Evolutionary conservation across 257 asterid genomes (phyloP).

Genomic region (Buddleja alternifolia): DNA sequence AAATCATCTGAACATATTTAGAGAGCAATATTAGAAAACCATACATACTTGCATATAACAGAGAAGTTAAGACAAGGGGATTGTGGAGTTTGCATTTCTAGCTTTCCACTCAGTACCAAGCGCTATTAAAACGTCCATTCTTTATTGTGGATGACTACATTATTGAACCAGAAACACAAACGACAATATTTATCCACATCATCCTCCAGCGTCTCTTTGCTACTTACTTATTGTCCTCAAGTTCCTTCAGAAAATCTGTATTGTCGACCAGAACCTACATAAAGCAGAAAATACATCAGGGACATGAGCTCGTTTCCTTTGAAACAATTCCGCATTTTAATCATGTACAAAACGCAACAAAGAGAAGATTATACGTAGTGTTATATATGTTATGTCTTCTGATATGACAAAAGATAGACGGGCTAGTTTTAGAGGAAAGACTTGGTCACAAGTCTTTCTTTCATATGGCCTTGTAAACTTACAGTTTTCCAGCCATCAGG

Average conservation of each 20-base stretch:
- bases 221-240: constrained; percentile 42
- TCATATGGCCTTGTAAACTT: constrained; percentile 34
- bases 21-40: background rate
- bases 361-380: background rate
- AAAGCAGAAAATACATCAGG: background rate
- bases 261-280: constrained; percentile 90
- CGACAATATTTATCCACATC: background rate
- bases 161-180: constrained; percentile 22
- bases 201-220: constrained; percentile 27
- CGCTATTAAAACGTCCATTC: background rate
- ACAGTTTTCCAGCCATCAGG: constrained; percentile 99
- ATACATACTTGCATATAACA: background rate
- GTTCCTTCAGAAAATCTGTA: constrained; percentile 88
- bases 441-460: background rate
- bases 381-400: background rate
- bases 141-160: constrained; percentile 16
- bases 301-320: background rate
- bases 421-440: background rate
- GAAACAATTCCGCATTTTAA: background rate
- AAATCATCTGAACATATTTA: background rate
- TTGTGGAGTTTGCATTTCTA: background rate
- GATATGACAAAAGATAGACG: background rate
- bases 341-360: background rate
- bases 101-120: background rate
- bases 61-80: background rate